Evolutionary conservation across 2,329 filamentous ascomycete genomes (phyloP).

Genomic region (Cladophialophora chaetospira): DNA sequence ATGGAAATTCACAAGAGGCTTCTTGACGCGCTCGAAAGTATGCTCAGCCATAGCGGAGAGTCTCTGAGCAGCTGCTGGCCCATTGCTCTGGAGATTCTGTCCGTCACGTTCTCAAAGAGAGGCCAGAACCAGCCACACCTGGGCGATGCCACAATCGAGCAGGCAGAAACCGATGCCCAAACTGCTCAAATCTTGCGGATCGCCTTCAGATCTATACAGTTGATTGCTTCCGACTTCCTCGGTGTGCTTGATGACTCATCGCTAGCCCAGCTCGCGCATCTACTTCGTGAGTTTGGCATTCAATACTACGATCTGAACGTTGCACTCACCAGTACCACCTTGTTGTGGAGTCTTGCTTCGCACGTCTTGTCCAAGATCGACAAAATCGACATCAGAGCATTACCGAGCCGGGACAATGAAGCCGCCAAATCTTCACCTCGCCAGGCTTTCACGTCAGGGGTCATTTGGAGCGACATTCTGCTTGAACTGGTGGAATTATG

Average conservation of each 20-base stretch:
- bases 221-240: slow-evolving; percentile 94
- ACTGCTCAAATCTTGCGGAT: slow-evolving; percentile 68
- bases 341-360: slow-evolving; percentile 92
- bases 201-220: slow-evolving; percentile 84
- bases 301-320: slow-evolving; percentile 94
- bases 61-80: slow-evolving; percentile 68
- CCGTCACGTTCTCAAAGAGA: slow-evolving; percentile 61
- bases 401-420: slow-evolving; percentile 9
- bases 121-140: background rate
- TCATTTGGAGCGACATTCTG: slow-evolving; percentile 28
- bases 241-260: slow-evolving; percentile 70
- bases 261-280: slow-evolving; percentile 78
- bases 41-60: slow-evolving; percentile 88
- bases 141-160: slow-evolving; percentile 38
- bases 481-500: slow-evolving; percentile 39
- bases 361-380: slow-evolving; percentile 21
- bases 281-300: slow-evolving; percentile 83
- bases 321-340: slow-evolving; percentile 88
- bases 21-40: slow-evolving; percentile 75
- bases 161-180: slow-evolving; percentile 16
- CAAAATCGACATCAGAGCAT: slow-evolving; percentile 12
- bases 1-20: slow-evolving; percentile 70
- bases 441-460: background rate
- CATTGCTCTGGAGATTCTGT: slow-evolving; percentile 83
- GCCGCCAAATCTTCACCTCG: background rate